These are phyloP conservation scores for Phlyctochytrium arcticum DNA, from an alignment of 192 early-diverging fungal species.

Conservation along the genomic window DNA sequence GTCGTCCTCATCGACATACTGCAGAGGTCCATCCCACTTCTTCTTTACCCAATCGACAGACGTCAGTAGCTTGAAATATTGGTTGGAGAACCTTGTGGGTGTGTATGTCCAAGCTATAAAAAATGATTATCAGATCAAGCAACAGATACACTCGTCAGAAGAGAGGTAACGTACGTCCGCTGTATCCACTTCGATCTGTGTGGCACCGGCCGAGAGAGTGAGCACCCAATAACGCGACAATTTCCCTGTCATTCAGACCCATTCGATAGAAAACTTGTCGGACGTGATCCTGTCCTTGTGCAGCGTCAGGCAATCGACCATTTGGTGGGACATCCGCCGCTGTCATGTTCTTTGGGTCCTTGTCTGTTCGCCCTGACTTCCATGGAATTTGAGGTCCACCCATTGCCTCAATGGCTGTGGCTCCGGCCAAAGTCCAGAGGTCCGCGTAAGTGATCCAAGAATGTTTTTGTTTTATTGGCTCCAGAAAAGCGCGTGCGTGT, in stretches of 20 bases:
- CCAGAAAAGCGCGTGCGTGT: constrained; percentile 42
- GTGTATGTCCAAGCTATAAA: constrained; percentile 76
- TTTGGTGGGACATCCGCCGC: constrained; percentile 53
- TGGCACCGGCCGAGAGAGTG: constrained; percentile 65
- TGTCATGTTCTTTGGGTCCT: constrained; percentile 34
- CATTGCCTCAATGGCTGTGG: constrained; percentile 65
- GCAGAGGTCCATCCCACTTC: constrained; percentile 77
- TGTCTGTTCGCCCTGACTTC: constrained; percentile 57
- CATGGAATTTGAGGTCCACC: constrained; percentile 66
- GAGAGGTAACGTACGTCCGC: constrained; percentile 43
- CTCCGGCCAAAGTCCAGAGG: constrained; percentile 72
- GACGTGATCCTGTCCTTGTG: constrained; percentile 52
- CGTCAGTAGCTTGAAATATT: constrained; percentile 67
- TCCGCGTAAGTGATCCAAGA: constrained; percentile 67
- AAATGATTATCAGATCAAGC: neutral
- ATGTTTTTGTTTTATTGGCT: constrained; percentile 62
- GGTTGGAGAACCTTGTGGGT: constrained; percentile 86
- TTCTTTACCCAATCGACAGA: constrained; percentile 47
- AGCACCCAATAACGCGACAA: constrained; percentile 65
- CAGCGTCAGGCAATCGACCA: constrained; percentile 66
- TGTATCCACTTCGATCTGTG: constrained; percentile 56
- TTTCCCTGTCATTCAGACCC: constrained; percentile 61
- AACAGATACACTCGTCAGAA: no score
- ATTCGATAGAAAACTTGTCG: constrained; percentile 61
- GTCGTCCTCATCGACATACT: constrained; percentile 74